Conservation (phyloP, 2,329 filamentous ascomycete species). For the Apiospora aurea region DNA sequence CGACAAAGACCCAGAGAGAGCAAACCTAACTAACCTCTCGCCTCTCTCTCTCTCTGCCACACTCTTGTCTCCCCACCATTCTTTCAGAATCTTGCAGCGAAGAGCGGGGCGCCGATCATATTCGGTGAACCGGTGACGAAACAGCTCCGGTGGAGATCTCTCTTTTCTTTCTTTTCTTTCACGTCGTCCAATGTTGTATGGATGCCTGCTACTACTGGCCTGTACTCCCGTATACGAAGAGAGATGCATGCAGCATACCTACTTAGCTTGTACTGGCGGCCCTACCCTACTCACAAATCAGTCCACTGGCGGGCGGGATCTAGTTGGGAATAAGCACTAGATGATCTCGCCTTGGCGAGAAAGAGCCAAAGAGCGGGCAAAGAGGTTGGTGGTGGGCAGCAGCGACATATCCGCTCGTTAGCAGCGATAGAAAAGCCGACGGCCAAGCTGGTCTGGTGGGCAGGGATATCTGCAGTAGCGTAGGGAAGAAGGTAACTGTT, state of each 20-base stretch:
- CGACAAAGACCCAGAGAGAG: not conserved
- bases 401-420: not conserved
- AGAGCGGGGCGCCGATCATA: not conserved
- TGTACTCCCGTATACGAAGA: not conserved
- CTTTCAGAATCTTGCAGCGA: not conserved
- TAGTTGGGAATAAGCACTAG: not conserved
- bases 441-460: not conserved
- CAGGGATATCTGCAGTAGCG: constrained; percentile 15
- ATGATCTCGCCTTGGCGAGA: not conserved
- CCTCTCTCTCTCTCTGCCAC: not conserved
- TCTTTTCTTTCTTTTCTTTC: not conserved
- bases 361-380: not conserved
- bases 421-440: constrained; percentile 16
- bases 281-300: not conserved
- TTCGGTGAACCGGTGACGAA: constrained; percentile 22
- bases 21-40: not conserved
- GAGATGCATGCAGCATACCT: not conserved
- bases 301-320: not conserved
- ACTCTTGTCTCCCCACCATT: not conserved
- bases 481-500: constrained; percentile 21
- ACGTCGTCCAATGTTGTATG: not conserved
- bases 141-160: constrained; percentile 19
- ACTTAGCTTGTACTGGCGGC: not conserved
- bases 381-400: not conserved
- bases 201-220: not conserved